Evolutionary conservation across 352 stramenopile genomes (phyloP).

Genomic region (Phytophthora citricola): DNA sequence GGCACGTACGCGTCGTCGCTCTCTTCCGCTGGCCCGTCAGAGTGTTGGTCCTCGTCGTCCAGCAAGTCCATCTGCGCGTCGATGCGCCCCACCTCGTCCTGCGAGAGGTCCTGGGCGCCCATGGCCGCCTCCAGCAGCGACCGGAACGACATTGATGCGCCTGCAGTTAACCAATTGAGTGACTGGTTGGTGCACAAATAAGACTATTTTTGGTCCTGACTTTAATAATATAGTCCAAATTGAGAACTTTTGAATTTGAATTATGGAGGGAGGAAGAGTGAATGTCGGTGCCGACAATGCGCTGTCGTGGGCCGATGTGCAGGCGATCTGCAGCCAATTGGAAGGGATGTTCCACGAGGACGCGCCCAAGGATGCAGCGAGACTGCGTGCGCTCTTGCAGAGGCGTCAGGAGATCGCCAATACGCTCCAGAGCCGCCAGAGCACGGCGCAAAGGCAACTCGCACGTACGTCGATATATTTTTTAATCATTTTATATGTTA

Average conservation of each 20-base stretch:
- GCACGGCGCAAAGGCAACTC: conserved; percentile 57
- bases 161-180: not conserved
- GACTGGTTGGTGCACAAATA: conserved; percentile 15
- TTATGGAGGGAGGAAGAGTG: conserved; percentile 33
- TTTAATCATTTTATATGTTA: not conserved
- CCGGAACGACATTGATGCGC: conserved; percentile 72
- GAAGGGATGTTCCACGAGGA: conserved; percentile 72
- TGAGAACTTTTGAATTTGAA: conserved; percentile 27
- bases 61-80: conserved; percentile 33
- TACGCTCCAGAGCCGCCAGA: conserved; percentile 51
- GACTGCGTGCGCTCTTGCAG: conserved; percentile 59
- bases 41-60: conserved; percentile 32
- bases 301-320: conserved; percentile 71
- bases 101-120: conserved; percentile 64
- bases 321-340: conserved; percentile 71
- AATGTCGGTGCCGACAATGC: conserved; percentile 18
- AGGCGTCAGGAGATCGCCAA: conserved; percentile 70
- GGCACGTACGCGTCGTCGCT: conserved; percentile 69
- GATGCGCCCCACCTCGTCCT: conserved; percentile 29
- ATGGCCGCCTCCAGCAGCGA: conserved; percentile 86
- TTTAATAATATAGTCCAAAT: not conserved
- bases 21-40: conserved; percentile 30
- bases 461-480: conserved; percentile 44
- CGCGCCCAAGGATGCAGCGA: conserved; percentile 60
- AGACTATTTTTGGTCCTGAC: not conserved